Conservation (phyloP, 2,329 filamentous ascomycete genomes). For the Cladophialophora bantiana region DNA sequence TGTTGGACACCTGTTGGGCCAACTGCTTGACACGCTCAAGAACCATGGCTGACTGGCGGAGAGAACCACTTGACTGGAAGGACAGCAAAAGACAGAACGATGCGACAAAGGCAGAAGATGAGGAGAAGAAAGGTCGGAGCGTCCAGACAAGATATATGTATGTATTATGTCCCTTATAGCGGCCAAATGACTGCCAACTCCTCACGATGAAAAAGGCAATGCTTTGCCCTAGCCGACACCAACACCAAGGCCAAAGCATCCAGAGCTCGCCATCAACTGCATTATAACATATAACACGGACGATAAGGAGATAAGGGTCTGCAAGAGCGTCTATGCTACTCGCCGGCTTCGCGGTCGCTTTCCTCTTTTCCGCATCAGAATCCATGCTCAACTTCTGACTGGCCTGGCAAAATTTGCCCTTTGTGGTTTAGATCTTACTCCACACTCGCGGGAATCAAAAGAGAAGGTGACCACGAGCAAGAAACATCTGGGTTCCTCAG, state of each 20-base stretch:
- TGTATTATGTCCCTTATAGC: slow-evolving; percentile 12
- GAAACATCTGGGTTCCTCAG: neutral
- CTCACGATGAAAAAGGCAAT: slow-evolving; percentile 28
- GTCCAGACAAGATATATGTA: slow-evolving; percentile 17
- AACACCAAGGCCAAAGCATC: slow-evolving; percentile 8
- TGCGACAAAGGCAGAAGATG: slow-evolving; percentile 4
- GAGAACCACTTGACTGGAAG: slow-evolving; percentile 5
- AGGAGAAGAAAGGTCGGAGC: slow-evolving; percentile 13
- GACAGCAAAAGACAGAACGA: slow-evolving; percentile 1
- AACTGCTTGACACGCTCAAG: slow-evolving; percentile 70
- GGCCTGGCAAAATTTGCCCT: slow-evolving; percentile 27
- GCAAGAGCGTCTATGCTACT: slow-evolving; percentile 17
- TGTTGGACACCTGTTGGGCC: slow-evolving; percentile 66
- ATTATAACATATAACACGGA: slow-evolving; percentile 12
- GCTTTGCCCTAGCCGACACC: slow-evolving; percentile 20
- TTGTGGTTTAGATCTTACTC: slow-evolving; percentile 31
- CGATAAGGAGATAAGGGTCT: slow-evolving; percentile 34
- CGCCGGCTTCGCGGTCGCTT: slow-evolving; percentile 33
- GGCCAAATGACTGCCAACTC: slow-evolving; percentile 8
- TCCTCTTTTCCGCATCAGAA: slow-evolving; percentile 27
- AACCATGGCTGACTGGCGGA: slow-evolving; percentile 55
- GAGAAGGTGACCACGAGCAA: slow-evolving; percentile 31
- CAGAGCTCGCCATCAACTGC: slow-evolving; percentile 6
- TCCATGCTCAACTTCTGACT: slow-evolving; percentile 16
- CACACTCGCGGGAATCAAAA: slow-evolving; percentile 13